A percentile compares a stretch with the other conserved stretches of the same genome.
phyloP scores from a whole-genome alignment of 2,329 filamentous ascomycete genomes.

The Dothiorella sarmentorum region DNA sequence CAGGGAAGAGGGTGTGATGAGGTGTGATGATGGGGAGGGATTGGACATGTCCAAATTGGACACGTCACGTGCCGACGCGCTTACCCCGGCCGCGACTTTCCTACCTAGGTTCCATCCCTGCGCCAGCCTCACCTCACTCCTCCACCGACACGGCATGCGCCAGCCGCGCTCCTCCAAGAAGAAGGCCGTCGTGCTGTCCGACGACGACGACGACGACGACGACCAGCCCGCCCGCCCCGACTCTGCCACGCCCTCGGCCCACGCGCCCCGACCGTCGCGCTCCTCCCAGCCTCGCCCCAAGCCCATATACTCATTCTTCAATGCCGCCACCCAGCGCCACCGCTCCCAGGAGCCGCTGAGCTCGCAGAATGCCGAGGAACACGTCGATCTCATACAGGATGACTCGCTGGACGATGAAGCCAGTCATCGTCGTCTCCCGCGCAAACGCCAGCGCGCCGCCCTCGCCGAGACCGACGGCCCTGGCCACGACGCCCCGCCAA shows the following conservation, averaged over 20 bases:
- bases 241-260: not conserved
- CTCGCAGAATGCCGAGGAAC: conserved; percentile 35
- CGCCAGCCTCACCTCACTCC: conserved; percentile 19
- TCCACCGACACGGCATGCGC: conserved; percentile 35
- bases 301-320: conserved; percentile 49
- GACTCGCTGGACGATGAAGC: conserved; percentile 32
- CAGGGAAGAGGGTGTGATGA: not conserved
- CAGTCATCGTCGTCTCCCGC: conserved; percentile 27
- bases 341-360: conserved; percentile 36
- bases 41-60: too few relatives aligned
- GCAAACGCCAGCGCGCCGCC: conserved; percentile 26
- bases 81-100: not conserved
- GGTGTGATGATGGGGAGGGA: not conserved
- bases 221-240: conserved; percentile 27
- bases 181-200: conserved; percentile 35
- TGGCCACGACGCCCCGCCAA: conserved; percentile 24
- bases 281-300: conserved; percentile 35
- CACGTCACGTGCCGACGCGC: not conserved
- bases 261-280: conserved; percentile 3
- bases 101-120: too few relatives aligned
- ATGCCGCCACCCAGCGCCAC: conserved; percentile 41
- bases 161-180: conserved; percentile 33
- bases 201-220: conserved; percentile 30
- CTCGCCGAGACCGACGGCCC: conserved; percentile 20
- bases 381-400: conserved; percentile 38